Evolutionary conservation across 768 basidiomycete species (phyloP).

Genomic region (Auricularia sp.): DNA sequence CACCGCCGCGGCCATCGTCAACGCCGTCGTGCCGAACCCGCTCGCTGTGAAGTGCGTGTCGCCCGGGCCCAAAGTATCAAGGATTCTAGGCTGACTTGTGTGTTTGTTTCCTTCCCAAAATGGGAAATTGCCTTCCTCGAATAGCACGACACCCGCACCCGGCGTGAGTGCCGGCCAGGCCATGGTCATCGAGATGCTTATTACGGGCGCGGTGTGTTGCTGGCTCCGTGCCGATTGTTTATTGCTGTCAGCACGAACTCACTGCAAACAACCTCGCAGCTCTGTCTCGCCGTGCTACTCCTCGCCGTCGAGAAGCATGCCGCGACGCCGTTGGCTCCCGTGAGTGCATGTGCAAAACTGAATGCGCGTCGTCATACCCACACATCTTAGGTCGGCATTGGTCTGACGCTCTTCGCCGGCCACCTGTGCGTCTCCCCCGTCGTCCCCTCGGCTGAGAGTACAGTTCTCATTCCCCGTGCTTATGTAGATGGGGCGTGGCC

Average conservation of each 20-base stretch:
- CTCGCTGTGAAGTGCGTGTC: slow-evolving; percentile 41
- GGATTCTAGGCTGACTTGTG: neutral
- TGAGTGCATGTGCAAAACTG: slow-evolving; percentile 11
- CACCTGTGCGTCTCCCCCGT: slow-evolving; percentile 32
- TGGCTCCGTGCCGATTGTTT: neutral
- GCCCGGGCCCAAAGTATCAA: neutral
- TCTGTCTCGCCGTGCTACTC: slow-evolving; percentile 49
- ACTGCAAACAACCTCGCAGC: neutral
- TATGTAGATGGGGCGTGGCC: neutral
- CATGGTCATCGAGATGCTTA: slow-evolving; percentile 65
- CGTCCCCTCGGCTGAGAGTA: neutral
- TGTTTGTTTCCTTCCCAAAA: neutral
- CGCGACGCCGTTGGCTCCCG: slow-evolving; percentile 56
- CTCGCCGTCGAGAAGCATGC: slow-evolving; percentile 61
- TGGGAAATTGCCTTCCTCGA: neutral
- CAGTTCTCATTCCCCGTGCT: neutral
- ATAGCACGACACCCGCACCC: slow-evolving; percentile 29
- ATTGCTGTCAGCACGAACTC: no score
- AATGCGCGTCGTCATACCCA: neutral
- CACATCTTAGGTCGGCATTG: slow-evolving; percentile 32
- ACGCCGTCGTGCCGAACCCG: slow-evolving; percentile 42
- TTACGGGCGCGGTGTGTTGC: slow-evolving; percentile 42
- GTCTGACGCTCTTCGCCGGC: slow-evolving; percentile 51
- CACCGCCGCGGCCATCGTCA: slow-evolving; percentile 44
- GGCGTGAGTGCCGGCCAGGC: slow-evolving; percentile 45